These are phyloP conservation scores for Parsonsia alboflavescens DNA, from an alignment of 257 asterid species.

Conservation along the genomic window DNA sequence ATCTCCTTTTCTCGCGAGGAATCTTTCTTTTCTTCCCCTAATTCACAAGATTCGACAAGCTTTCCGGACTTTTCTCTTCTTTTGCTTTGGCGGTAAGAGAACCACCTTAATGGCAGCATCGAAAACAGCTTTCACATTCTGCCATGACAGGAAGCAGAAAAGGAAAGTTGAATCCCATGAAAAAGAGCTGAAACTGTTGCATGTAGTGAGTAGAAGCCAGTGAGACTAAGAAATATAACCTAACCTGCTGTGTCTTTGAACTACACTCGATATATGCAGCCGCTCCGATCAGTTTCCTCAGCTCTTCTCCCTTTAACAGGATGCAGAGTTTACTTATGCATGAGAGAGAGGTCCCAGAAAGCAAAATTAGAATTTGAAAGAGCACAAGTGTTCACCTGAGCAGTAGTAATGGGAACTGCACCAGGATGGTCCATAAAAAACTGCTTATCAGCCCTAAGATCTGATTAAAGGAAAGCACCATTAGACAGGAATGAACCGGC, in stretches of 20 bases:
- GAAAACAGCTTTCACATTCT: constrained; percentile 65
- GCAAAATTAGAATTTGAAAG: not conserved
- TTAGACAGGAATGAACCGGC: not conserved
- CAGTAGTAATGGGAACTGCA: constrained; percentile 78
- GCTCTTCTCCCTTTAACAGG: constrained; percentile 67
- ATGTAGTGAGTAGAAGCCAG: not conserved
- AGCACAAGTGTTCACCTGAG: constrained; percentile 48
- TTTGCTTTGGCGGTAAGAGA: constrained; percentile 66
- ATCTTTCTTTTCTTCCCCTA: not conserved
- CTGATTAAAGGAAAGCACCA: constrained; percentile 21
- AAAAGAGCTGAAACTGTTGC: not conserved
- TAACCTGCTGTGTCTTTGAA: constrained; percentile 75
- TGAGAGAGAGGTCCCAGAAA: not conserved
- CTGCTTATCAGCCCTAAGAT: constrained; percentile 94
- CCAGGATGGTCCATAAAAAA: constrained; percentile 89
- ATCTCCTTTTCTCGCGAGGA: too few species aligned
- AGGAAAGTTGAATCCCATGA: not conserved
- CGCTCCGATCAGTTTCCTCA: constrained; percentile 71
- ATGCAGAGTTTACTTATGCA: not conserved
- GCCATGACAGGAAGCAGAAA: constrained; percentile 15
- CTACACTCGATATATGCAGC: constrained; percentile 78
- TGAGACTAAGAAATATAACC: constrained; percentile 27
- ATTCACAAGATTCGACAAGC: constrained; percentile 52
- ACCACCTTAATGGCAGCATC: constrained; percentile 72
- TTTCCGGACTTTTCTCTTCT: constrained; percentile 61